These are phyloP conservation scores for Leccinum variabile DNA, from an alignment of 1,284 basidiomycete genomes.

Conservation along the genomic window DNA sequence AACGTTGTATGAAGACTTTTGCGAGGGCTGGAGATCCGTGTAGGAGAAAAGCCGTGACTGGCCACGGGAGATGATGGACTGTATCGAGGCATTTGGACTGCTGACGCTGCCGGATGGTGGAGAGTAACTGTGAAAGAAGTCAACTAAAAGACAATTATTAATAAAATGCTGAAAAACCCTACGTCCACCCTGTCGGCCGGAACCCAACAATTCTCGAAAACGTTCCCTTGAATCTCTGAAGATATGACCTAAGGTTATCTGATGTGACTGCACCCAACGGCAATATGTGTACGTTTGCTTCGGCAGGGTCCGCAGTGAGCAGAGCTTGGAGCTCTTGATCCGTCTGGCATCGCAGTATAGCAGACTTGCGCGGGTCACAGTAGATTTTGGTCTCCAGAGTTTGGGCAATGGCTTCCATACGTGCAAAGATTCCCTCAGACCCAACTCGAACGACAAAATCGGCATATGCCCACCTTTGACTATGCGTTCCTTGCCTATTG, in stretches of 20 bases:
- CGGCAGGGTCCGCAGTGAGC: constrained; percentile 75
- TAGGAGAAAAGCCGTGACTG: constrained; percentile 68
- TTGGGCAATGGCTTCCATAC: constrained; percentile 71
- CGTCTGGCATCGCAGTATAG: constrained; percentile 77
- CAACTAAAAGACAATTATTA: neutral
- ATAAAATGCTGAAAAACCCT: constrained; percentile 33
- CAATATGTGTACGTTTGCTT: constrained; percentile 84
- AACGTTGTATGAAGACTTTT: constrained; percentile 67
- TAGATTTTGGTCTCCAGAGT: constrained; percentile 86
- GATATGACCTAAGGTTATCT: constrained; percentile 78
- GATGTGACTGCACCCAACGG: constrained; percentile 78
- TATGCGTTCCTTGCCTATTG: constrained; percentile 95
- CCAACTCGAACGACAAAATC: neutral
- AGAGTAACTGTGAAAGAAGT: constrained; percentile 54
- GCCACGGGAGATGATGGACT: constrained; percentile 64
- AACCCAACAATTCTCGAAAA: constrained; percentile 83
- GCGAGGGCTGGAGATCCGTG: constrained; percentile 65
- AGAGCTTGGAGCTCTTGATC: constrained; percentile 82
- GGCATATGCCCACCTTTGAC: constrained; percentile 70
- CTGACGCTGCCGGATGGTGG: constrained; percentile 71
- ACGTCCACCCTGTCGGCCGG: constrained; percentile 95
- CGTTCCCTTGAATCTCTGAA: constrained; percentile 70
- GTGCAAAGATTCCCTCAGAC: neutral
- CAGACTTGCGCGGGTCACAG: constrained; percentile 82
- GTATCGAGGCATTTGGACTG: constrained; percentile 60